Percentiles rank a stretch among this genome's conserved stretches.
Evolutionary conservation across 177 flowering plant genomes (phyloP).

Genomic region (Telopea speciosissima): DNA sequence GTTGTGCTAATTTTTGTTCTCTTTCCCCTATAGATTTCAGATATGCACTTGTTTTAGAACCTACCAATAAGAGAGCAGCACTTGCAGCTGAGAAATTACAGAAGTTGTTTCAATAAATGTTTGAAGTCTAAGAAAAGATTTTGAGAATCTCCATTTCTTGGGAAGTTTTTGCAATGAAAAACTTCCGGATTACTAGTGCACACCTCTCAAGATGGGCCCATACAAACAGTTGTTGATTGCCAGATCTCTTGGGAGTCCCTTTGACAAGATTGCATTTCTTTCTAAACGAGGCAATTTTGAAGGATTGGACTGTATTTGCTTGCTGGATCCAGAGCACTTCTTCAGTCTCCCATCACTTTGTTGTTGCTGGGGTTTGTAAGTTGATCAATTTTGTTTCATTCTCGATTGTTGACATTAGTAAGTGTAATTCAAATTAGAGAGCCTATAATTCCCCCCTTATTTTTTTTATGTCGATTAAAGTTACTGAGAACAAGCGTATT

Average conservation of each 20-base stretch:
- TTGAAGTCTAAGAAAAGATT: neutral
- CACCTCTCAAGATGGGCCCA: neutral
- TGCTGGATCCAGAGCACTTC: neutral
- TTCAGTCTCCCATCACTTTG: slow-evolving; percentile 1
- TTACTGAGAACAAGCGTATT: neutral
- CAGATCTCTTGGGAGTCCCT: neutral
- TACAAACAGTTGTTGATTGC: neutral
- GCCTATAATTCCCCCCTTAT: neutral
- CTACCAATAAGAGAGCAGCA: slow-evolving; percentile 84
- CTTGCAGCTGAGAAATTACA: slow-evolving; percentile 58
- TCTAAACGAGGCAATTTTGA: slow-evolving; percentile 1
- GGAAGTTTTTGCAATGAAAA: neutral
- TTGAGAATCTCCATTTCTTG: neutral
- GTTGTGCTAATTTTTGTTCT: neutral
- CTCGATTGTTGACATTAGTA: neutral
- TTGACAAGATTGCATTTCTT: neutral
- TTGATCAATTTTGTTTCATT: slow-evolving; percentile 9
- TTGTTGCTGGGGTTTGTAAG: slow-evolving; percentile 13
- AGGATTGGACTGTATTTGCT: neutral
- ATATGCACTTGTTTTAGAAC: slow-evolving; percentile 87
- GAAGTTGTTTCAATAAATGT: slow-evolving; percentile 47
- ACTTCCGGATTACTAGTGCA: neutral
- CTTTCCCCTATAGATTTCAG: slow-evolving; percentile 58
- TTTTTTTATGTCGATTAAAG: neutral
- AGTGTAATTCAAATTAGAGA: slow-evolving; percentile 4